phyloP scores from a whole-genome alignment of 495 filamentous ascomycete genomes.

The Penicillium argentinense region DNA sequence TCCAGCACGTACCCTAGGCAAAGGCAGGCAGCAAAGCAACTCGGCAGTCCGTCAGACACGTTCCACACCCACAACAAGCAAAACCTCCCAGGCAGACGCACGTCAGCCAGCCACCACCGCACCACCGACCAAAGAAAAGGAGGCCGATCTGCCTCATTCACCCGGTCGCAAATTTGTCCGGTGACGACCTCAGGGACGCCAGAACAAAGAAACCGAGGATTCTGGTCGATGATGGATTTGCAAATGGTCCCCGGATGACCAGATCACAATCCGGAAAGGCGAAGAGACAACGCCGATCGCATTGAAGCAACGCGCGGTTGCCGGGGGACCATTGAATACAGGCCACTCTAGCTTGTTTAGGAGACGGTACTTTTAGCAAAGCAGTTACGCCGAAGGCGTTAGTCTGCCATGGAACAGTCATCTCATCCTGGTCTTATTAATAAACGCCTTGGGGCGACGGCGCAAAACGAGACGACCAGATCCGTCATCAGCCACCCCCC shows the following conservation, averaged over 20 bases:
- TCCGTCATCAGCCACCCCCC: background rate
- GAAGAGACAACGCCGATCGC: background rate
- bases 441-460: background rate
- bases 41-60: background rate
- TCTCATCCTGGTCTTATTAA: background rate
- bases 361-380: background rate
- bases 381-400: background rate
- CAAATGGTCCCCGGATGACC: background rate
- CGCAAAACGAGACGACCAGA: background rate
- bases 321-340: background rate
- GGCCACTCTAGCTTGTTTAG: background rate
- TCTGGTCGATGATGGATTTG: background rate
- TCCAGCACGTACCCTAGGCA: background rate
- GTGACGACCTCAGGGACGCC: background rate
- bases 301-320: background rate
- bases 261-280: background rate
- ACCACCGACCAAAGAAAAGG: no score
- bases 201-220: background rate
- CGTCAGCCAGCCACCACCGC: background rate
- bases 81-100: background rate
- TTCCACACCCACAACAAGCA: background rate
- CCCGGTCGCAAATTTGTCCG: background rate
- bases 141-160: background rate
- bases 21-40: background rate
- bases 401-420: constrained; percentile 1